Evolutionary conservation across 768 basidiomycete genomes (phyloP).

Genomic region (Boletus rufocinnamomeus): DNA sequence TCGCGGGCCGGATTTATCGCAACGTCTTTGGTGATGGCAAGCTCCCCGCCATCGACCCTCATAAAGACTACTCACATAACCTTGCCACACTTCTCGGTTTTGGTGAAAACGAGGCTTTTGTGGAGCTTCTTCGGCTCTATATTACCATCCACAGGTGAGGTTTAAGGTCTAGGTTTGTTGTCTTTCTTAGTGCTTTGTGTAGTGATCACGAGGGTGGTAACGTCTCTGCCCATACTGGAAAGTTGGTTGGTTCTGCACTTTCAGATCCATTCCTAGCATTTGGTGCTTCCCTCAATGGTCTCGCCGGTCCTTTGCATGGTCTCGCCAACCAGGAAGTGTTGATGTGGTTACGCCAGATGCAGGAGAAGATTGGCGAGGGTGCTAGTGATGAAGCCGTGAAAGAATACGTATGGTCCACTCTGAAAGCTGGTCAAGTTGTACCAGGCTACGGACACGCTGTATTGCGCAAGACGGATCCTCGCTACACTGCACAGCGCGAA

Average conservation of each 20-base stretch:
- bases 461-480: constrained; percentile 88
- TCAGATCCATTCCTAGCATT: constrained; percentile 98
- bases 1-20: constrained; percentile 90
- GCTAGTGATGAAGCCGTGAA: constrained; percentile 86
- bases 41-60: constrained; percentile 77
- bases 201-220: constrained; percentile 99
- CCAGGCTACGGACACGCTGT: constrained; percentile 92
- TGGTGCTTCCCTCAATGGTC: constrained; percentile 89
- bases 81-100: constrained; percentile 90
- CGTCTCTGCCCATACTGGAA: constrained; percentile 93
- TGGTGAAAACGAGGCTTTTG: constrained; percentile 82
- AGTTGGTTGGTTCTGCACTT: constrained; percentile 91
- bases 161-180: not conserved
- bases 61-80: constrained; percentile 90
- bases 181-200: constrained; percentile 1
- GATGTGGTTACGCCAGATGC: constrained; percentile 93
- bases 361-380: constrained; percentile 80
- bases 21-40: constrained; percentile 90
- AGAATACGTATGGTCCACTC: constrained; percentile 93
- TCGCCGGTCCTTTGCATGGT: constrained; percentile 96
- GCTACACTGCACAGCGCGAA: constrained; percentile 87
- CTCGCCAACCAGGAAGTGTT: constrained; percentile 98
- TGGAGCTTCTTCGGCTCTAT: constrained; percentile 94
- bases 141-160: constrained; percentile 90
- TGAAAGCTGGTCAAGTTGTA: constrained; percentile 92